Percentiles rank a stretch among this genome's conserved stretches.
Evolutionary conservation across 2,329 filamentous ascomycete species (phyloP).

Genomic region (Exophiala spinifera): DNA sequence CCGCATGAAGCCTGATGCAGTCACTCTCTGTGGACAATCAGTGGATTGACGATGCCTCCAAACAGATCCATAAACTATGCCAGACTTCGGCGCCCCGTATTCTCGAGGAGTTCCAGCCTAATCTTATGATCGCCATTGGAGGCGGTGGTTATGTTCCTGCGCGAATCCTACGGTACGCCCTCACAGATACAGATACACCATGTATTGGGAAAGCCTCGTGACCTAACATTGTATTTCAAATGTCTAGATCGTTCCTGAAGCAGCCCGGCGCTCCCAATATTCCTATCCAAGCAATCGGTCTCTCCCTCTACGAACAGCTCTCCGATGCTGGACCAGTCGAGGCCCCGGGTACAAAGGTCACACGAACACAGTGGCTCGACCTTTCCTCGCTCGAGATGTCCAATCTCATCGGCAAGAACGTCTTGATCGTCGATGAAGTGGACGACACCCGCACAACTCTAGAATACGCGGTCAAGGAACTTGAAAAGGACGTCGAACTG

Average conservation of each 20-base stretch:
- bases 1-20: not conserved
- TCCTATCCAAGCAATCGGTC: conserved; percentile 96
- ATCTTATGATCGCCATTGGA: conserved; percentile 97
- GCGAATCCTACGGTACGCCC: conserved; percentile 73
- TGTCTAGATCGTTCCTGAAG: conserved; percentile 79
- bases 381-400: conserved; percentile 80
- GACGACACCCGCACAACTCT: conserved; percentile 93
- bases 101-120: conserved; percentile 80
- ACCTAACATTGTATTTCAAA: not conserved
- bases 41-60: not conserved
- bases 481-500: conserved; percentile 88
- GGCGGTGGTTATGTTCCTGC: conserved; percentile 96
- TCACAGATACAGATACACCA: not conserved
- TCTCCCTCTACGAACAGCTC: conserved; percentile 92
- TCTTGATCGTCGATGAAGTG: conserved; percentile 92
- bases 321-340: conserved; percentile 64
- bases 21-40: too few species aligned
- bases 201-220: not conserved
- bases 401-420: conserved; percentile 84
- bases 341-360: conserved; percentile 85
- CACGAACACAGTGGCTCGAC: conserved; percentile 97
- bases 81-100: conserved; percentile 78
- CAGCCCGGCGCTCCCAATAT: conserved; percentile 84
- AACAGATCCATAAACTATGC: conserved; percentile 93
- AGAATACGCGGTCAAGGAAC: conserved; percentile 87